These are phyloP conservation scores for Candida maesae DNA, from an alignment of 805 yeast species.

Conservation along the genomic window DNA sequence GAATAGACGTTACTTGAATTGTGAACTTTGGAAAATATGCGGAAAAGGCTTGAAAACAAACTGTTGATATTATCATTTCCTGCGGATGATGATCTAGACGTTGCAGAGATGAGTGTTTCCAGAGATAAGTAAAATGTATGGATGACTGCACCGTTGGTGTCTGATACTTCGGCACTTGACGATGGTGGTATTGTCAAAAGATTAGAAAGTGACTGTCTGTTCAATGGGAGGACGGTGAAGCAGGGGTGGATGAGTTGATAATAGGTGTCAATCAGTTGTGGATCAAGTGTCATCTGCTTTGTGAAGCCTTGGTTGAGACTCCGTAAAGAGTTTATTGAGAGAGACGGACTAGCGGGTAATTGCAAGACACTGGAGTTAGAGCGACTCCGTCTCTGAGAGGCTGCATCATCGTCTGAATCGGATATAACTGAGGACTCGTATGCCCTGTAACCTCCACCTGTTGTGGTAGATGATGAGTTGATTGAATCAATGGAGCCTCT, in stretches of 20 bases:
- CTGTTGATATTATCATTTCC: slow-evolving; percentile 14
- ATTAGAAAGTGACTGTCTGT: slow-evolving; percentile 22
- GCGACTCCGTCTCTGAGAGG: slow-evolving; percentile 24
- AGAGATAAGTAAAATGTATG: slow-evolving; percentile 19
- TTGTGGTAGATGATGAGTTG: slow-evolving; percentile 15
- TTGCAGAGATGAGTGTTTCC: slow-evolving; percentile 18
- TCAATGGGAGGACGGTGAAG: slow-evolving; percentile 36
- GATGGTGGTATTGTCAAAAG: slow-evolving; percentile 19
- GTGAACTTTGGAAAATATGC: slow-evolving; percentile 17
- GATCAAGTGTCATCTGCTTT: slow-evolving; percentile 10
- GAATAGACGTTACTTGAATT: slow-evolving; percentile 10
- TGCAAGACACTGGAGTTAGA: slow-evolving; percentile 19
- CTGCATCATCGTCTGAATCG: slow-evolving; percentile 28
- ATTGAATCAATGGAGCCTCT: slow-evolving; percentile 27
- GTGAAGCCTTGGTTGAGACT: slow-evolving; percentile 19
- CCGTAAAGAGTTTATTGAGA: slow-evolving; percentile 20
- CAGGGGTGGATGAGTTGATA: slow-evolving; percentile 43
- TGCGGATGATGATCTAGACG: slow-evolving; percentile 10
- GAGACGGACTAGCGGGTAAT: slow-evolving; percentile 22
- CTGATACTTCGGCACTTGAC: slow-evolving; percentile 18
- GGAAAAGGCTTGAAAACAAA: slow-evolving; percentile 15
- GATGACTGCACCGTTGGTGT: slow-evolving; percentile 15
- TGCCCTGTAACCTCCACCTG: slow-evolving; percentile 15
- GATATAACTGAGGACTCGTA: slow-evolving; percentile 24
- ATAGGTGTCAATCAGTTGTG: slow-evolving; percentile 40